Conservation (phyloP, 176 grass and related monocot genomes). For the Aegilops speltoides region DNA sequence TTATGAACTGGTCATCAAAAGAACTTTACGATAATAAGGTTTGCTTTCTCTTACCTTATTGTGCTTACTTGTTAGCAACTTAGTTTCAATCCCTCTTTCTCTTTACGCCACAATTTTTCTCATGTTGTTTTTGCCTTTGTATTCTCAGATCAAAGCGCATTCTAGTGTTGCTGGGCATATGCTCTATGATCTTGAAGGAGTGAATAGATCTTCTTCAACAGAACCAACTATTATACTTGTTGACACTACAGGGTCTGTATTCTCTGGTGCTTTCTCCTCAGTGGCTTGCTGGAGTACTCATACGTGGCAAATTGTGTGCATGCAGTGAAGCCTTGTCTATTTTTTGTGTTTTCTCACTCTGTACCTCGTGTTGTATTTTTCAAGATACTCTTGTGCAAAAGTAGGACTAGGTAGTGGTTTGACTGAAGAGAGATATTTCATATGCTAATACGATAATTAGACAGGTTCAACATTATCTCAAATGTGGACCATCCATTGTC, state of each 20-base stretch:
- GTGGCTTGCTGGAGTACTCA: slow-evolving; percentile 1
- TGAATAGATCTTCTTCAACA: slow-evolving; percentile 76
- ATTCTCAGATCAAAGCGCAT: slow-evolving; percentile 82
- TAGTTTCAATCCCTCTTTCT: neutral
- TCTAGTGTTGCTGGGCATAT: slow-evolving; percentile 75
- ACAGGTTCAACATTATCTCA: neutral
- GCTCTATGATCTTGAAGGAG: slow-evolving; percentile 87
- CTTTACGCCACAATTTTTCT: neutral
- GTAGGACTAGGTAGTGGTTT: neutral
- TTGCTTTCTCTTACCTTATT: neutral
- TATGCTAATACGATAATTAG: slow-evolving; percentile 14
- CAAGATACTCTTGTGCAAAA: slow-evolving; percentile 2
- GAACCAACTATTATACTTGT: slow-evolving; percentile 92
- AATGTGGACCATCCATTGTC: neutral
- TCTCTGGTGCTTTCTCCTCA: slow-evolving; percentile 5
- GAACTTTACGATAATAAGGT: slow-evolving; percentile 98
- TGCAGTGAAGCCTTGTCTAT: neutral
- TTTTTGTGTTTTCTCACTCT: neutral
- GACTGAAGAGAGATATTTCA: neutral
- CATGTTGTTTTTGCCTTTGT: neutral
- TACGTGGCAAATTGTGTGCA: neutral
- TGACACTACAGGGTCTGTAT: slow-evolving; percentile 82
- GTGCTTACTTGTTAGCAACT: neutral
- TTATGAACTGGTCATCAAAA: slow-evolving; percentile 98
- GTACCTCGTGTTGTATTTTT: neutral